Evolutionary conservation across 208 protist genomes (phyloP), one percentile per base, ranked within the genome.

Genomic region (Trypanosoma boissoni): DNA sequence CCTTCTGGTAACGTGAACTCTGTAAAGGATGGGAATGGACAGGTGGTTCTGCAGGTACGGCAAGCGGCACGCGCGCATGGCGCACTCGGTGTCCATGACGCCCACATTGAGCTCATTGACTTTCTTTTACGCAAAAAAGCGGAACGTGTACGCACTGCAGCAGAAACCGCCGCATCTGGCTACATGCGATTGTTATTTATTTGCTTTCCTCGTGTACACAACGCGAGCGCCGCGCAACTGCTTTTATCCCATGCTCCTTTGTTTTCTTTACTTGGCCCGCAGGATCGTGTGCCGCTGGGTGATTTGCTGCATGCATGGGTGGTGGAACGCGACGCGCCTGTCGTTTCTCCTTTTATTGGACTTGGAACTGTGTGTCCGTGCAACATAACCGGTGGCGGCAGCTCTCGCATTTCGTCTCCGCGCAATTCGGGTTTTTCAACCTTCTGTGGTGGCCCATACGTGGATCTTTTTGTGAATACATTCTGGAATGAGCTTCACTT

Each of bases 401-500:
- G 34, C 12, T 16, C 8, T 39, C 31, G 24, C 31, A 32, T 46
- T n/a, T 51, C 56, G 29, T 20, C 28, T n/a, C n/a, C n/a, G n/a
- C n/a, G n/a, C n/a, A n/a, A n/a, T n/a, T n/a, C n/a, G n/a, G n/a
- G n/a, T n/a, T n/a, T n/a, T n/a, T n/a, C n/a, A n/a, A n/a, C n/a
- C 26, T 31, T 61, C n/a, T 41, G 12, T 37, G 62, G n/a, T 29
- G 57, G 24, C 20, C n/a, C 48, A 69, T 20, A 72, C 45, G 28
- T 83, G 8, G 73, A 83, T n/a, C 54, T 68, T 6, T 87, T 87
- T 50, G 43, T 75, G 12, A 66, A 81, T 55, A 74, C 42, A 5
- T 87, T 83, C 63, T 87, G 80, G 71, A 63, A 75, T 49, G 80
- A 87, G 61, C 44, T 87, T 34, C 37, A 83, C 39, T 72, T 65